Conservation (phyloP, 495 filamentous ascomycete genomes). For the Achaetomiella virescens region DNA sequence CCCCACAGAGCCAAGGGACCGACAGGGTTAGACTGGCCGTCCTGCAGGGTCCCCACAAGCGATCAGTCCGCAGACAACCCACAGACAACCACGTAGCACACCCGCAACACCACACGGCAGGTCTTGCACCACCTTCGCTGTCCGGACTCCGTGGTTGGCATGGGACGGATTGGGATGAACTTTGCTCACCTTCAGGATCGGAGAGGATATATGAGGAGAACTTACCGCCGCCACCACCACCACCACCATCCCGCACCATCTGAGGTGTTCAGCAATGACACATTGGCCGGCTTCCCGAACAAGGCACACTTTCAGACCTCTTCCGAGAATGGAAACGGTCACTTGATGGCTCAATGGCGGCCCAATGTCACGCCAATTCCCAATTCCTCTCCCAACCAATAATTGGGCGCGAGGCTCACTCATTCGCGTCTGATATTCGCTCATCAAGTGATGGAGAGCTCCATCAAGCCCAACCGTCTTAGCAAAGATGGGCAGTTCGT, state of each 20-base stretch:
- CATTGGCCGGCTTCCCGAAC: slow-evolving; percentile 5
- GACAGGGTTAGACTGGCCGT: slow-evolving; percentile 14
- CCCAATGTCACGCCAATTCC: slow-evolving; percentile 16
- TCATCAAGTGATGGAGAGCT: background rate
- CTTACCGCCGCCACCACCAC: background rate
- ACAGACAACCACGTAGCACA: slow-evolving; percentile 42
- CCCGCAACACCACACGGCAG: slow-evolving; percentile 15
- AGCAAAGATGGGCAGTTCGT: background rate
- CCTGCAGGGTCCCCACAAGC: slow-evolving; percentile 24
- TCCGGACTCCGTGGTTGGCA: background rate
- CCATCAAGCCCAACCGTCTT: background rate
- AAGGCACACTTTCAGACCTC: slow-evolving; percentile 1
- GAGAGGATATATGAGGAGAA: background rate
- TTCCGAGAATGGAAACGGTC: background rate
- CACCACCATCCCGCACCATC: slow-evolving; percentile 6
- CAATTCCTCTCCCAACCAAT: slow-evolving; percentile 1
- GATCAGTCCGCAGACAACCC: no score
- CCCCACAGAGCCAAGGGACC: slow-evolving; percentile 14
- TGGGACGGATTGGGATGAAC: background rate
- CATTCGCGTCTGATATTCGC: background rate
- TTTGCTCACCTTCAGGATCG: background rate
- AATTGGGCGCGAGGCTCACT: slow-evolving; percentile 1
- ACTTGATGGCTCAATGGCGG: slow-evolving; percentile 9
- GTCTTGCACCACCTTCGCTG: background rate
- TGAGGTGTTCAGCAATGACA: slow-evolving; percentile 10